phyloP scores from a whole-genome alignment of 768 basidiomycete species.

The Mrakia blollopis region DNA sequence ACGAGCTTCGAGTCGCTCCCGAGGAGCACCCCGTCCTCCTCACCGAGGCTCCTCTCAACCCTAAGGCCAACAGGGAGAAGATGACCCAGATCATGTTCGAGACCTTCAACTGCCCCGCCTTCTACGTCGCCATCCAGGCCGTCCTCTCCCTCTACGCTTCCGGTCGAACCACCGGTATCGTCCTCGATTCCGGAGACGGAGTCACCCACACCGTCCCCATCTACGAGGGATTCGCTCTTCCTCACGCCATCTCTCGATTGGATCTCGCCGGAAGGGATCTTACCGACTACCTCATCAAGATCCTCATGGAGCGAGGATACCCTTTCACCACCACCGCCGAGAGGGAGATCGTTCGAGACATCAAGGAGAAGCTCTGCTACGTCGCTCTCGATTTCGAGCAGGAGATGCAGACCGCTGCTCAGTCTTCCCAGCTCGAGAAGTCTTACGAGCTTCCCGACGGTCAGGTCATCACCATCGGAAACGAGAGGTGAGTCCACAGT shows the following conservation, averaged over 20 bases:
- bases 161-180: conserved; percentile 70
- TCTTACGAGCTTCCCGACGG: conserved; percentile 88
- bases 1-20: conserved; percentile 86
- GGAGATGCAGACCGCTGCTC: conserved; percentile 83
- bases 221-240: conserved; percentile 86
- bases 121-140: conserved; percentile 87
- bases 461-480: conserved; percentile 91
- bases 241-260: conserved; percentile 86
- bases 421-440: conserved; percentile 85
- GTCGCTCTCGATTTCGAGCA: conserved; percentile 92
- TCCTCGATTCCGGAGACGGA: conserved; percentile 93
- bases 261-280: conserved; percentile 89
- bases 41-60: conserved; percentile 88
- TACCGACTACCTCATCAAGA: conserved; percentile 71
- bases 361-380: conserved; percentile 96
- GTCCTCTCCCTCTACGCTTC: conserved; percentile 59
- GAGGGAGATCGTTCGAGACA: conserved; percentile 90
- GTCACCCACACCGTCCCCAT: conserved; percentile 94
- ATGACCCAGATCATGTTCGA: conserved; percentile 91
- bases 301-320: conserved; percentile 85
- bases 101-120: conserved; percentile 87
- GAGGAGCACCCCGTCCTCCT: conserved; percentile 88
- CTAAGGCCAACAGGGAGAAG: conserved; percentile 72
- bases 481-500: conserved; percentile 59
- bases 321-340: conserved; percentile 90